Conservation (phyloP, 2,329 filamentous ascomycete genomes). For the Zarea fungicola region DNA sequence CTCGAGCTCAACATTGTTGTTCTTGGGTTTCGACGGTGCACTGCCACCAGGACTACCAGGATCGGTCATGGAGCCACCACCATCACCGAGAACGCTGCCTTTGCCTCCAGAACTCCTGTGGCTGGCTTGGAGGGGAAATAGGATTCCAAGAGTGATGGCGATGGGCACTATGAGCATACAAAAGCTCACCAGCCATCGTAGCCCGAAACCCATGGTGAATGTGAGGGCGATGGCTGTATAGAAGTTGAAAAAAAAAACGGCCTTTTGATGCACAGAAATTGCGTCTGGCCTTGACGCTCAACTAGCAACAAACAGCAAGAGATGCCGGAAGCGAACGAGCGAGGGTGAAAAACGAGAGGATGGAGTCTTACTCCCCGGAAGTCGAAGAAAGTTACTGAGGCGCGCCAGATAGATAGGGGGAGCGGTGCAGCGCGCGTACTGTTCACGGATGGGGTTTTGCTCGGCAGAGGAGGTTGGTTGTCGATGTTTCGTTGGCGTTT, state of each 20-base stretch:
- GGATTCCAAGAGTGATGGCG: slow-evolving; percentile 42
- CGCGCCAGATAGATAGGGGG: neutral
- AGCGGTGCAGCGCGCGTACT: neutral
- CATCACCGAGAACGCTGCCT: slow-evolving; percentile 37
- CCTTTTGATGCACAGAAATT: neutral
- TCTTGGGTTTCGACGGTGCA: slow-evolving; percentile 7
- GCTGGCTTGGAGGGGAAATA: slow-evolving; percentile 44
- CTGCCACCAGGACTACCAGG: slow-evolving; percentile 19
- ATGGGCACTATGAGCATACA: slow-evolving; percentile 45
- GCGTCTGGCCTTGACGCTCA: too few species aligned
- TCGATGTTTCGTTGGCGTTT: neutral
- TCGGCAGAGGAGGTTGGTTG: neutral
- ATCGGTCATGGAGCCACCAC: slow-evolving; percentile 15
- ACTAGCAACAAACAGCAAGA: neutral
- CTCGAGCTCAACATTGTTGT: slow-evolving; percentile 31
- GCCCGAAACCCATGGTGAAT: slow-evolving; percentile 30
- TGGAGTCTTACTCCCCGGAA: slow-evolving; percentile 1
- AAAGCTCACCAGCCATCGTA: slow-evolving; percentile 44
- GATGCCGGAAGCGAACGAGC: slow-evolving; percentile 1
- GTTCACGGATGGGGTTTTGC: neutral
- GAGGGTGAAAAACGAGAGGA: slow-evolving; percentile 10
- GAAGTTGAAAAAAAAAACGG: neutral
- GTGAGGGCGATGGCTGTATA: neutral
- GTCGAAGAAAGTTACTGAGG: neutral
- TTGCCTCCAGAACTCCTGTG: slow-evolving; percentile 36